Evolutionary conservation across 148 eudicot genomes (phyloP).

Genomic region (Rhododendron vialii): DNA sequence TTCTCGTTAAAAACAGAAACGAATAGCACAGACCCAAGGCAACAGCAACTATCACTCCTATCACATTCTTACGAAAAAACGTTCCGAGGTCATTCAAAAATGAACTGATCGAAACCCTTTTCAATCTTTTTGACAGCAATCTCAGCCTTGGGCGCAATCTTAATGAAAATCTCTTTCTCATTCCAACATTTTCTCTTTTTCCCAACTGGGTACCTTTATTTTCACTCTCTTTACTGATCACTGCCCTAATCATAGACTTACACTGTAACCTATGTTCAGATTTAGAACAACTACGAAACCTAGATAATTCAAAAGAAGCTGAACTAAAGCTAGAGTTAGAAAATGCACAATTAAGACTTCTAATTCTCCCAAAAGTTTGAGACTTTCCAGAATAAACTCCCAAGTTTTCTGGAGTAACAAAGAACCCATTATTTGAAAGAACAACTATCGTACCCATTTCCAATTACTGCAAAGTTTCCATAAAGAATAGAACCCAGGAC

Average conservation of each 20-base stretch:
- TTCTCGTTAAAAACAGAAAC: slow-evolving; percentile 58
- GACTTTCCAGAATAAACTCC: slow-evolving; percentile 27
- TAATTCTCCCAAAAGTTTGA: slow-evolving; percentile 25
- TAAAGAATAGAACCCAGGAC: slow-evolving; percentile 2
- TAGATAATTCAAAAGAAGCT: slow-evolving; percentile 29
- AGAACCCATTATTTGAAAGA: slow-evolving; percentile 41
- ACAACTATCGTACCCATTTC: slow-evolving; percentile 62
- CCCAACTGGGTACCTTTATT: slow-evolving; percentile 31
- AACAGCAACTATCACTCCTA: slow-evolving; percentile 45
- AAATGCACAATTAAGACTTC: slow-evolving; percentile 24
- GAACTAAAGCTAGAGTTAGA: slow-evolving; percentile 16
- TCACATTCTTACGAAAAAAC: slow-evolving; percentile 66
- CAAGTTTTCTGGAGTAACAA: slow-evolving; percentile 34
- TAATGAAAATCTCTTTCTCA: slow-evolving; percentile 49
- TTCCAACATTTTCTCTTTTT: slow-evolving; percentile 24
- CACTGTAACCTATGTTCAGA: slow-evolving; percentile 27
- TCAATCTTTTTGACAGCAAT: slow-evolving; percentile 48
- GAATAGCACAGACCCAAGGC: slow-evolving; percentile 68
- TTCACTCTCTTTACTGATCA: slow-evolving; percentile 28
- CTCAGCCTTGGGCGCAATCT: slow-evolving; percentile 65
- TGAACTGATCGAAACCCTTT: slow-evolving; percentile 39
- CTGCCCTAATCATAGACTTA: slow-evolving; percentile 34
- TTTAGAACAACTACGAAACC: slow-evolving; percentile 25
- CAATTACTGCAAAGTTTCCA: slow-evolving; percentile 8
- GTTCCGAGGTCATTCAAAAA: slow-evolving; percentile 51